Percentiles rank a stretch among this genome's conserved stretches.
Conservation (phyloP, 2,329 filamentous ascomycete genomes). For the Bipolaris bicolor region DNA sequence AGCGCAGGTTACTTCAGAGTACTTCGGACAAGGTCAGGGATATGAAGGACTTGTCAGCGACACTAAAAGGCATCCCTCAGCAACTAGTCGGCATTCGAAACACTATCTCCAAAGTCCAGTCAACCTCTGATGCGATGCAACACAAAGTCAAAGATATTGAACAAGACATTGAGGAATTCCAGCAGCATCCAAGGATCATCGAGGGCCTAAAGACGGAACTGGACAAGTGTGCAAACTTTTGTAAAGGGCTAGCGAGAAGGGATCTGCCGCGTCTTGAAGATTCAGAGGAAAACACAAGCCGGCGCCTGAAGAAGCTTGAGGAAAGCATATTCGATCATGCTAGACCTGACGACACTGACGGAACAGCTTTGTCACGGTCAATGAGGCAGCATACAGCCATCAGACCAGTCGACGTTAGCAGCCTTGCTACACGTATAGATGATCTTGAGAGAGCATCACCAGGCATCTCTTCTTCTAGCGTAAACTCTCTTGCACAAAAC, state of each 20-base stretch:
- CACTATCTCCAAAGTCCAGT: neutral
- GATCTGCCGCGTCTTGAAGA: neutral
- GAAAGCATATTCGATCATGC: neutral
- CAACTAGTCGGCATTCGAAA: constrained; percentile 5
- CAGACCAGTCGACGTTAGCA: neutral
- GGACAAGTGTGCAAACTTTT: neutral
- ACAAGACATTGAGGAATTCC: neutral
- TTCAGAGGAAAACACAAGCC: neutral
- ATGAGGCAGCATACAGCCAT: neutral
- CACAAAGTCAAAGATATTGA: neutral
- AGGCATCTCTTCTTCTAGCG: neutral
- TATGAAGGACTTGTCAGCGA: neutral
- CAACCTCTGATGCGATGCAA: neutral
- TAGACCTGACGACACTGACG: neutral
- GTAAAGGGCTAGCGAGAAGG: neutral
- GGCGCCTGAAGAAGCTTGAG: neutral
- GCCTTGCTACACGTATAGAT: neutral
- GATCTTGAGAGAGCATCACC: neutral
- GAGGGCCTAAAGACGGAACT: neutral
- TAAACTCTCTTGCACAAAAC: neutral
- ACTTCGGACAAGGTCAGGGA: neutral
- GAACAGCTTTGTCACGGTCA: neutral
- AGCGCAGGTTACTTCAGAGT: neutral
- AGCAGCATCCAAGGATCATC: neutral
- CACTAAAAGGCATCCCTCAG: neutral